Evolutionary conservation across 2,329 filamentous ascomycete species (phyloP), one percentile per base, ranked within the genome.

Genomic region (Xylariales sp.): DNA sequence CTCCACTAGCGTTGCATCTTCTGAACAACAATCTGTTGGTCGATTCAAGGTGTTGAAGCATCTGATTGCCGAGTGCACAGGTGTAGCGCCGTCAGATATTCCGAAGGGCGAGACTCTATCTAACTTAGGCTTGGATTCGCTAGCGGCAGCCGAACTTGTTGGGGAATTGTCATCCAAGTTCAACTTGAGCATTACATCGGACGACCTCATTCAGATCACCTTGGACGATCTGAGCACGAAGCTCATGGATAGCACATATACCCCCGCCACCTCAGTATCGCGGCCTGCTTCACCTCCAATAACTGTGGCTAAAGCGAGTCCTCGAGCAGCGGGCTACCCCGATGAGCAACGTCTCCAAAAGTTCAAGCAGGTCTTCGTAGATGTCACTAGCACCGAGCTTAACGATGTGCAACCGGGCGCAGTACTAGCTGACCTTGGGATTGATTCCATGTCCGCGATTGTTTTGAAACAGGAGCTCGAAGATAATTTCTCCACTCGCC

Each of bases 141-240:
- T 32, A 32, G 29, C 29, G 15, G 9, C 29, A 3, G 44, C 45
- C 15, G 44, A 55, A n/a, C 33, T 56, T 12, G 40, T 51, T 28
- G 31, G 31, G 1, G 36, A 31, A 4, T 35, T 42, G 7, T 3
- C 36, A 4, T 27, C 27, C 5, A 43, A 42, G 14, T 45, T 42
- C 3, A 4, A 22, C 4, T 16, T 28, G 4, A n/a, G 25, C 4
- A 15, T 35, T 19, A 39, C 46, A 31, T n/a, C n/a, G n/a, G 31
- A 34, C 4, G 33, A 49, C 9, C 62, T 58, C n/a, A n/a, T 8
- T 27, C 8, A 27, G n/a, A 8, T 8, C 24, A 27, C 24, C 8
- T 27, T 27, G 24, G 8, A n/a, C 7, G 24, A 27, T 27, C 24
- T 27, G 24, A 27, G 24, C 24, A n/a, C 24, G n/a, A 27, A 27